Conservation (phyloP, 768 basidiomycete species). For the Suillus subalutaceus region DNA sequence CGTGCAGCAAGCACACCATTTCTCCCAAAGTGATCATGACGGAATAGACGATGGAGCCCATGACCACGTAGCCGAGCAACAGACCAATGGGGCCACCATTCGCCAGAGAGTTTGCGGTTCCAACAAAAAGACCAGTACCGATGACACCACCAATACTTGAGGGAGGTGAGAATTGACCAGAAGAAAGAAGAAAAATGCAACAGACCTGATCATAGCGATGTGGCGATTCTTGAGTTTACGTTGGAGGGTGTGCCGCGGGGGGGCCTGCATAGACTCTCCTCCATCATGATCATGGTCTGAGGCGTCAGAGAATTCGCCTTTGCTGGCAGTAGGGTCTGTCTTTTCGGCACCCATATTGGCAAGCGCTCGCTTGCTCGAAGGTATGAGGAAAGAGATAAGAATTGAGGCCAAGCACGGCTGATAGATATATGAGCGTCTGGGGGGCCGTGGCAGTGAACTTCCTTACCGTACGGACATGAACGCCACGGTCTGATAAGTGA, state of each 20-base stretch:
- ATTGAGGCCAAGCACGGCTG: neutral
- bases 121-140: slow-evolving; percentile 68
- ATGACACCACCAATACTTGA: slow-evolving; percentile 62
- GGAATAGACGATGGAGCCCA: slow-evolving; percentile 70
- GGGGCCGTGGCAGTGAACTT: neutral
- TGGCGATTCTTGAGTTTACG: slow-evolving; percentile 78
- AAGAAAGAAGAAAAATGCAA: neutral
- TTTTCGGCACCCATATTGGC: slow-evolving; percentile 27
- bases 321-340: slow-evolving; percentile 7
- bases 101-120: slow-evolving; percentile 52
- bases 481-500: neutral
- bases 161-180: neutral
- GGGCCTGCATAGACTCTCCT: slow-evolving; percentile 20
- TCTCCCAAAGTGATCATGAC: slow-evolving; percentile 71
- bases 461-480: neutral
- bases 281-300: slow-evolving; percentile 29
- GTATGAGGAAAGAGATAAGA: neutral
- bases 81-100: slow-evolving; percentile 76
- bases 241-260: slow-evolving; percentile 35
- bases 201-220: slow-evolving; percentile 79
- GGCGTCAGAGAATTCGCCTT: slow-evolving; percentile 14
- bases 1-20: slow-evolving; percentile 70
- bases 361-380: neutral
- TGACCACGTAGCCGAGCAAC: slow-evolving; percentile 64
- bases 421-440: neutral